phyloP scores from a whole-genome alignment of 208 protist genomes.

The Polymyxa betae region DNA sequence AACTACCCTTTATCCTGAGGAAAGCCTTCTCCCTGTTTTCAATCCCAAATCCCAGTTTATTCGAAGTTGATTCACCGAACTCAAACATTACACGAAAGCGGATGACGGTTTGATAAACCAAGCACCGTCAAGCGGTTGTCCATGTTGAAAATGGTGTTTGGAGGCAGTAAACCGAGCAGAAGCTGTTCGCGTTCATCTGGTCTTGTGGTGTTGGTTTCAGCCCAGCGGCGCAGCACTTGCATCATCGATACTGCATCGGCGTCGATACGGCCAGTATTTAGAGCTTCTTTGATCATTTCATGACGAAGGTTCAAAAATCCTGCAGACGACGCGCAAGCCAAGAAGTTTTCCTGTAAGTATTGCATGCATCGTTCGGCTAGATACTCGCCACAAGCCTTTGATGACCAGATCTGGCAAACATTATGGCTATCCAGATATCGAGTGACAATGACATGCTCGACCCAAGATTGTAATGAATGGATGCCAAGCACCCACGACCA shows the following conservation, averaged over 20 bases:
- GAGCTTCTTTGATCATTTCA: constrained; percentile 10
- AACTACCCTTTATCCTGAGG: no score
- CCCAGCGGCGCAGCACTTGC: constrained; percentile 1
- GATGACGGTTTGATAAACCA: neutral
- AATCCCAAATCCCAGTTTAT: no score
- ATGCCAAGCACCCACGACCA: constrained; percentile 12
- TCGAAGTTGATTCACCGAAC: no score
- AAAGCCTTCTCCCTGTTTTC: no score
- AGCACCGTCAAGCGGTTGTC: neutral
- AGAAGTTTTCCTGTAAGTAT: constrained; percentile 34
- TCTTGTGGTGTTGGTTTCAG: neutral
- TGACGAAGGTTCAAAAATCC: neutral
- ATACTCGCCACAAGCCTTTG: neutral
- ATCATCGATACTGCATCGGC: constrained; percentile 19
- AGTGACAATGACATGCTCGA: constrained; percentile 46
- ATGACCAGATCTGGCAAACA: constrained; percentile 37
- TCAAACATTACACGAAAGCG: no score
- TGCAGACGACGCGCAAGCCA: neutral
- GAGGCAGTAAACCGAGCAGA: neutral
- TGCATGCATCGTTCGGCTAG: constrained; percentile 8
- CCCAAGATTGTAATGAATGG: constrained; percentile 27
- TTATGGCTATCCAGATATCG: neutral
- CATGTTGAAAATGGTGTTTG: constrained; percentile 42
- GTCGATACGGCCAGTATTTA: constrained; percentile 6
- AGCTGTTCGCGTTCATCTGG: neutral